Conservation (phyloP, 1,139 yeast genomes). For the Diutina neorugosa region DNA sequence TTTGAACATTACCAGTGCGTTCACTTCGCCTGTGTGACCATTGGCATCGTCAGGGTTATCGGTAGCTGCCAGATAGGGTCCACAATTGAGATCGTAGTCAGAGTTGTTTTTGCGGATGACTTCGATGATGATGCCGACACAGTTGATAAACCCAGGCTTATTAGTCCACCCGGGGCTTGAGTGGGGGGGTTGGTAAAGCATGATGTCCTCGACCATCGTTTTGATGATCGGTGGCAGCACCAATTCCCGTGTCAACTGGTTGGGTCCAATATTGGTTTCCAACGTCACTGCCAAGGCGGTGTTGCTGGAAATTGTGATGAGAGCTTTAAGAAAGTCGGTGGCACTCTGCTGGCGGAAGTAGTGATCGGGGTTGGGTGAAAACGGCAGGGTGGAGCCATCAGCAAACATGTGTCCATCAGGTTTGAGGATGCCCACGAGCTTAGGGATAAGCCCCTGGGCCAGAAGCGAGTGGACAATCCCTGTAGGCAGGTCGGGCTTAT, state of each 20-base stretch:
- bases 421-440: slow-evolving; percentile 36
- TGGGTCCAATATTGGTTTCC: slow-evolving; percentile 36
- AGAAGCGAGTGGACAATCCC: slow-evolving; percentile 45
- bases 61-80: slow-evolving; percentile 24
- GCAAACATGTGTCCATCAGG: slow-evolving; percentile 27
- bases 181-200: slow-evolving; percentile 15
- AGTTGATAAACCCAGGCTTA: slow-evolving; percentile 35
- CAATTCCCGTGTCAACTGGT: slow-evolving; percentile 32
- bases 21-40: slow-evolving; percentile 26
- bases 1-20: slow-evolving; percentile 31
- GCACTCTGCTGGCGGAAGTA: slow-evolving; percentile 83
- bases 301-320: slow-evolving; percentile 83
- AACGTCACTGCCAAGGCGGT: slow-evolving; percentile 34
- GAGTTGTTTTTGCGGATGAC: slow-evolving; percentile 35
- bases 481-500: slow-evolving; percentile 52
- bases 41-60: slow-evolving; percentile 13
- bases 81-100: slow-evolving; percentile 36
- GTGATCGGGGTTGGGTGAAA: slow-evolving; percentile 5
- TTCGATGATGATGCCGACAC: slow-evolving; percentile 37
- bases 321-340: slow-evolving; percentile 88
- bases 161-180: slow-evolving; percentile 15
- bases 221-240: slow-evolving; percentile 26
- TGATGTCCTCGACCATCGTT: slow-evolving; percentile 29
- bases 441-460: slow-evolving; percentile 39
- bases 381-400: neutral